phyloP scores from a whole-genome alignment of 331 rosid species.

The Quercus tomentella region DNA sequence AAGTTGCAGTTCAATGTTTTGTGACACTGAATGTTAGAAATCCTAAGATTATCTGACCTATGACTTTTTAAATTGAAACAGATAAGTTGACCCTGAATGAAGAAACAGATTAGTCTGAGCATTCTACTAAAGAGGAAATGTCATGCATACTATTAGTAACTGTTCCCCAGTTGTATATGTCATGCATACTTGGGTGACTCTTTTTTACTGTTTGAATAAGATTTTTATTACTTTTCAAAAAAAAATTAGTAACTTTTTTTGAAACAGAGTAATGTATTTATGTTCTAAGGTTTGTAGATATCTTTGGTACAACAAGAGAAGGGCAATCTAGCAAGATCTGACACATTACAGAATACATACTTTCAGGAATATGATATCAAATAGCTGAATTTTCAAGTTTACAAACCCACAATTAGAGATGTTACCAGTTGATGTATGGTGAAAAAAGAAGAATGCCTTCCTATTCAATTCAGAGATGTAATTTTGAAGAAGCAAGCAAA shows the following conservation, averaged over 20 bases:
- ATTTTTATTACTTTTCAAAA: neutral
- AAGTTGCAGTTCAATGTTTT: neutral
- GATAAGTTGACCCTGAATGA: neutral
- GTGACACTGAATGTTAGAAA: neutral
- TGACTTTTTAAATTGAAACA: neutral
- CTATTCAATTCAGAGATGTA: neutral
- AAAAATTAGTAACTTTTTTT: neutral
- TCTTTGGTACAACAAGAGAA: neutral
- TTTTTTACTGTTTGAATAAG: no score
- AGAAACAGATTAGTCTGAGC: neutral
- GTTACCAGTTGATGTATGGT: neutral
- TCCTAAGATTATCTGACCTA: neutral
- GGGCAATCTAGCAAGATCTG: neutral
- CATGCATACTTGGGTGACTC: no score
- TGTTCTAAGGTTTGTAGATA: neutral
- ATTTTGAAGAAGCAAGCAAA: conserved; percentile 18
- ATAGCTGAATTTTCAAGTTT: neutral
- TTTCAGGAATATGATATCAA: neutral
- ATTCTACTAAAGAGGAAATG: neutral
- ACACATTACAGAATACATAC: neutral
- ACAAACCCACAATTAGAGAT: neutral
- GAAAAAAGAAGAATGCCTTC: neutral
- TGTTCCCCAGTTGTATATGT: no score
- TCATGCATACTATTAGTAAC: no score
- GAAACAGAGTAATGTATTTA: neutral